Evolutionary conservation across 495 filamentous ascomycete species (phyloP).

Genomic region (Bathelium albidoporum): DNA sequence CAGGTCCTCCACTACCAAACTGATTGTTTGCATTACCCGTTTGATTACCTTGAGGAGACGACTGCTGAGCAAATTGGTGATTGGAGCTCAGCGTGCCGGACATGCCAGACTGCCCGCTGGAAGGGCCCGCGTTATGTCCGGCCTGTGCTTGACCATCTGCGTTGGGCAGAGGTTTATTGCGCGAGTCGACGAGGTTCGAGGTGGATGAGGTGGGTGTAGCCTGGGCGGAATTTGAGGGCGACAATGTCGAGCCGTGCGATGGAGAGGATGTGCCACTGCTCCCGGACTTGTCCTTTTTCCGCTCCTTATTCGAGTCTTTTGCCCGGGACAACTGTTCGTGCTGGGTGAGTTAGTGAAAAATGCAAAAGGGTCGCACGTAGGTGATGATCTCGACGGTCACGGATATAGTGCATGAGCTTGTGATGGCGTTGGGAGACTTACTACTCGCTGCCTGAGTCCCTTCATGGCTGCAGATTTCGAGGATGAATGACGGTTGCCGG

Average conservation of each 20-base stretch:
- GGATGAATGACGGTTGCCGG: neutral
- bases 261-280: constrained; percentile 70
- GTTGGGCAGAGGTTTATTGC: constrained; percentile 68
- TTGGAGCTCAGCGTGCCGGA: constrained; percentile 30
- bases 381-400: constrained; percentile 23
- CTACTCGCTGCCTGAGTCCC: constrained; percentile 94
- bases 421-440: constrained; percentile 44
- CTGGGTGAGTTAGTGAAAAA: constrained; percentile 34
- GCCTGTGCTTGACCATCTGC: constrained; percentile 40
- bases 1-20: constrained; percentile 29
- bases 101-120: constrained; percentile 28
- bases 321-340: constrained; percentile 88
- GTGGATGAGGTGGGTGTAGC: constrained; percentile 59
- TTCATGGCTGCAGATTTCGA: constrained; percentile 53
- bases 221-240: constrained; percentile 52
- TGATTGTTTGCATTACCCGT: neutral
- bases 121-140: constrained; percentile 9
- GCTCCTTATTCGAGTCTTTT: constrained; percentile 84
- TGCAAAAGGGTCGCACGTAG: constrained; percentile 8
- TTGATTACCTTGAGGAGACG: neutral
- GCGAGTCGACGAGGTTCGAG: constrained; percentile 71
- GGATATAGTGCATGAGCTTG: constrained; percentile 16
- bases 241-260: constrained; percentile 51
- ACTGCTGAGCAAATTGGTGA: constrained; percentile 28
- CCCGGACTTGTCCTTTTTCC: constrained; percentile 81